A percentile compares a stretch with the other conserved stretches of the same genome.
Conservation (phyloP, 768 basidiomycete species). For the Calocybe gangraenosa region DNA sequence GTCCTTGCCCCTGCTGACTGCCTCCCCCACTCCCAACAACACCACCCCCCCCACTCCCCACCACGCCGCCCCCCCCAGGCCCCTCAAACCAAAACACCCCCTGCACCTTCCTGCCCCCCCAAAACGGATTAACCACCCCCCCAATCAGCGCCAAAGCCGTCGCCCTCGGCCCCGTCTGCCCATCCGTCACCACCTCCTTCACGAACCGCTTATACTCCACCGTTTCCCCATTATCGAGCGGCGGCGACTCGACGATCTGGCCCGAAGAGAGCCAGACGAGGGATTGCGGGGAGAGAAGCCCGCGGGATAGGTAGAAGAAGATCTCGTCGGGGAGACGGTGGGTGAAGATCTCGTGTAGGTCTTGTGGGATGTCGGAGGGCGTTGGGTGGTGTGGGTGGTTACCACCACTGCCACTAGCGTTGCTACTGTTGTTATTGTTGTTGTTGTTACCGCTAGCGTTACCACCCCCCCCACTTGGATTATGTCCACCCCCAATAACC, state of each 20-base stretch:
- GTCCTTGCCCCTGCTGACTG: too few species aligned
- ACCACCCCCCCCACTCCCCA: slow-evolving; percentile 57
- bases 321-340: slow-evolving; percentile 92
- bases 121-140: slow-evolving; percentile 73
- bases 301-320: slow-evolving; percentile 94
- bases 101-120: slow-evolving; percentile 72
- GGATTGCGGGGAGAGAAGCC: slow-evolving; percentile 83
- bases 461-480: slow-evolving; percentile 40
- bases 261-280: slow-evolving; percentile 94
- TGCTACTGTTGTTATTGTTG: slow-evolving; percentile 50
- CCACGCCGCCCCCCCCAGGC: slow-evolving; percentile 20
- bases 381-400: slow-evolving; percentile 67
- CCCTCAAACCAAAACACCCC: slow-evolving; percentile 77
- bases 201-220: slow-evolving; percentile 93
- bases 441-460: slow-evolving; percentile 48
- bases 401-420: slow-evolving; percentile 43
- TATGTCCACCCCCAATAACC: slow-evolving; percentile 35
- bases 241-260: slow-evolving; percentile 79
- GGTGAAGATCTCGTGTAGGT: slow-evolving; percentile 94
- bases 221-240: slow-evolving; percentile 93
- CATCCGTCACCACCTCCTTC: slow-evolving; percentile 95
- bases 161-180: slow-evolving; percentile 88
- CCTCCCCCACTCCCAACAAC: slow-evolving; percentile 55
- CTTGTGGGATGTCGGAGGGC: slow-evolving; percentile 82
- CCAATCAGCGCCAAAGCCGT: slow-evolving; percentile 87